These are phyloP conservation scores for Peronospora farinosa DNA, from an alignment of 352 stramenopile species.

Conservation along the genomic window DNA sequence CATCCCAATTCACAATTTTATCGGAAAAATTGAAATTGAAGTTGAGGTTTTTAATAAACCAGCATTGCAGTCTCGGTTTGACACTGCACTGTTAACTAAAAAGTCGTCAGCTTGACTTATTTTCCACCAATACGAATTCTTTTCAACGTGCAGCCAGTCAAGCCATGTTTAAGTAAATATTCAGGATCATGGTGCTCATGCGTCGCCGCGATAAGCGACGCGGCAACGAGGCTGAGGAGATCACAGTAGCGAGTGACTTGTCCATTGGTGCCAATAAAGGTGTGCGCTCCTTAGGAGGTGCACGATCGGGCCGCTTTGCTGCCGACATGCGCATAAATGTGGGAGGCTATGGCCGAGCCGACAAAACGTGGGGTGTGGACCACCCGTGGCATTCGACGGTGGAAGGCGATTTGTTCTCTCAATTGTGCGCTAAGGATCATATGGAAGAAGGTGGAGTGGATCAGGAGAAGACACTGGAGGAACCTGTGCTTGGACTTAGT, in stretches of 20 bases:
- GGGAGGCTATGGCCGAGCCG: constrained; percentile 65
- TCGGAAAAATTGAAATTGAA: no score
- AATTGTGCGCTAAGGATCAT: constrained; percentile 46
- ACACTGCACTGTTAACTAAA: no score
- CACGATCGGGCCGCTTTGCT: constrained; percentile 58
- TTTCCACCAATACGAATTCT: constrained; percentile 8
- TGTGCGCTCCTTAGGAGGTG: constrained; percentile 44
- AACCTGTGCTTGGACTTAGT: constrained; percentile 46
- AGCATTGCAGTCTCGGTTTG: no score
- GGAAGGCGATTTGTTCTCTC: constrained; percentile 38
- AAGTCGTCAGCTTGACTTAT: background rate
- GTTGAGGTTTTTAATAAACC: no score
- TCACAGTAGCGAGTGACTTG: constrained; percentile 53
- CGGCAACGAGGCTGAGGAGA: constrained; percentile 54
- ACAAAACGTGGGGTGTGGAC: constrained; percentile 75
- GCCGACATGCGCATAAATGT: constrained; percentile 73
- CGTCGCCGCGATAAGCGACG: constrained; percentile 61
- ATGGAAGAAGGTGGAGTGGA: constrained; percentile 56
- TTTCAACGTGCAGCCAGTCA: constrained; percentile 10
- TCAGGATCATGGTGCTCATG: constrained; percentile 58
- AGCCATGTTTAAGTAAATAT: background rate
- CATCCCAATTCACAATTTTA: no score
- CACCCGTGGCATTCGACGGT: constrained; percentile 69
- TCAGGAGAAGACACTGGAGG: constrained; percentile 34
- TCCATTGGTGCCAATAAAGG: constrained; percentile 66